Base-by-base conservation (phyloP, 768 basidiomycete species). In the Boletus edulis region DNA sequence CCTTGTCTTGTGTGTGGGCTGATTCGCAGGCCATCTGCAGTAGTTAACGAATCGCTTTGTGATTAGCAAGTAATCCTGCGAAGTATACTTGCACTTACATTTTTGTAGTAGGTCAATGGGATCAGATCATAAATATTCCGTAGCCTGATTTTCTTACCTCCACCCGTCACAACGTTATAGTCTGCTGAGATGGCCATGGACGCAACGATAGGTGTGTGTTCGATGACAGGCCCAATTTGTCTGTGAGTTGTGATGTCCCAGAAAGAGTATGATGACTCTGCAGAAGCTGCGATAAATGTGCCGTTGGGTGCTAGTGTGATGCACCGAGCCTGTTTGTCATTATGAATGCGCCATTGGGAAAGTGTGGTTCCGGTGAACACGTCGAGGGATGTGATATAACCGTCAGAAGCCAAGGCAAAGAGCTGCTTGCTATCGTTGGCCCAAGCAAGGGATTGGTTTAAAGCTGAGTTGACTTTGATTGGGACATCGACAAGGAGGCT, bases 361-460 rank as follows among this genome's bases (percentile, higher is more conserved):
- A 42, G 40, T 4, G 20, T 37, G 2, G 31, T 47, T 13, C 44
- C 39, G 2, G 20, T 40, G 17, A 31, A 5, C 11, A 50, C 40
- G 17, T 60, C 44, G 24, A 61, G 47, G 32, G 31, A 45, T 18
- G 45, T 39, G 34, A 60, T 46, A 15, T 17, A 17, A 0, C 53
- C 46, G 3, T 43, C 37, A 4, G 10, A 24, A 18, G 53, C 49
- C 13, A 60, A 14, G 11, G 47, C 59, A 6, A 55, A 60, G 39
- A 61, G 59, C 0, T 42, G 43, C 9, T 37, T 49, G 47, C 58
- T 49, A 13, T 60, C 40, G 17, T 11, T 46, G 1, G 37, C 46
- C 61, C 61, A 62, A 12, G 39, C 46, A 10, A 62, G 49, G 24
- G 55, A 45, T 18, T 61, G 52, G 18, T 60, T 56, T 22, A 20